Conservation (phyloP, 768 basidiomycete species). For the Pholiota conissans region DNA sequence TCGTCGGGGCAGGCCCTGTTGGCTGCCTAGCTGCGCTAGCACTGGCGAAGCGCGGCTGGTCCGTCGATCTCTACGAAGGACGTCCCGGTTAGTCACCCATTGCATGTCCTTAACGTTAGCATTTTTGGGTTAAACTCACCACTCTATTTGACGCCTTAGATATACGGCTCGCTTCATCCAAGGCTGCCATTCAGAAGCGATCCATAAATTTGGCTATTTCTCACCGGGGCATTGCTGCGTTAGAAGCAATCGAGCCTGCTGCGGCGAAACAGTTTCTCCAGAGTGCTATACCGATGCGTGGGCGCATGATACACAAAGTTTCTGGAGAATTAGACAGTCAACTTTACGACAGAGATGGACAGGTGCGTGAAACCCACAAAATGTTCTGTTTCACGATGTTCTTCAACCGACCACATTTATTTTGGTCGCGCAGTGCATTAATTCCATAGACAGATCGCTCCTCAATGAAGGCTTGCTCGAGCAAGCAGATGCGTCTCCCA, state of each 20-base stretch:
- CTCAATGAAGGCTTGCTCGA: slow-evolving; percentile 86
- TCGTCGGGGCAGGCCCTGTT: slow-evolving; percentile 91
- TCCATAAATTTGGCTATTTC: slow-evolving; percentile 98
- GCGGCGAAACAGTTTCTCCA: slow-evolving; percentile 71
- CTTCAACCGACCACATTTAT: slow-evolving; percentile 11
- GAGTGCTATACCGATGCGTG: slow-evolving; percentile 89
- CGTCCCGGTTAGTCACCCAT: slow-evolving; percentile 58
- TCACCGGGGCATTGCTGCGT: slow-evolving; percentile 86
- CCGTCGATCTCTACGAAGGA: slow-evolving; percentile 76
- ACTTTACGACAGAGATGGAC: slow-evolving; percentile 83
- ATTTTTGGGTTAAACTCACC: slow-evolving; percentile 13
- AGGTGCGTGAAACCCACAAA: slow-evolving; percentile 50
- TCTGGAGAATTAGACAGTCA: slow-evolving; percentile 79
- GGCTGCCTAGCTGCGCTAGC: slow-evolving; percentile 89
- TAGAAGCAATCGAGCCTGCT: slow-evolving; percentile 75
- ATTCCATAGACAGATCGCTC: slow-evolving; percentile 87
- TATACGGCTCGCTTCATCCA: slow-evolving; percentile 71
- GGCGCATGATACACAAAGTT: slow-evolving; percentile 89
- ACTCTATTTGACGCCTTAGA: slow-evolving; percentile 42
- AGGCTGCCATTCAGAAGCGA: slow-evolving; percentile 65
- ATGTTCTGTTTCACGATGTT: slow-evolving; percentile 16
- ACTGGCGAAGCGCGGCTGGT: slow-evolving; percentile 86
- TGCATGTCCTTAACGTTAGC: slow-evolving; percentile 5
- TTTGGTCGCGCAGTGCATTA: slow-evolving; percentile 69
- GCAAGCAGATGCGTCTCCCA: slow-evolving; percentile 61